Evolutionary conservation across 192 early-diverging fungal species (phyloP).

Genomic region (Piromyces sp.): DNA sequence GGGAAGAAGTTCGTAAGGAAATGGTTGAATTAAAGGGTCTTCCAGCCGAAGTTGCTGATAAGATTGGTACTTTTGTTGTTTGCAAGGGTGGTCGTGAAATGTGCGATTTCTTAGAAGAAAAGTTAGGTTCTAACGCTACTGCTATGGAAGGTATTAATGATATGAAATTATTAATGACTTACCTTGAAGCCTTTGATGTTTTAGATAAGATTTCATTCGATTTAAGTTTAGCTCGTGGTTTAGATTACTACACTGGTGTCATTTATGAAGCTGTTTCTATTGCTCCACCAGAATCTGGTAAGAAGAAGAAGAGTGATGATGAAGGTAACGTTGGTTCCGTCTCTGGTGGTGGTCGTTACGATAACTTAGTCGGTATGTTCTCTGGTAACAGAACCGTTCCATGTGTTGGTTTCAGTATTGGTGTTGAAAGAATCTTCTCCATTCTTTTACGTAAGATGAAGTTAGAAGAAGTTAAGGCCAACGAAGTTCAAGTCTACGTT

Average conservation of each 20-base stretch:
- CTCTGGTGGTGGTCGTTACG: slow-evolving; percentile 93
- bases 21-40: slow-evolving; percentile 90
- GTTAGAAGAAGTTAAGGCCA: slow-evolving; percentile 44
- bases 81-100: slow-evolving; percentile 48
- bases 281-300: slow-evolving; percentile 13
- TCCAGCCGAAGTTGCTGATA: slow-evolving; percentile 56
- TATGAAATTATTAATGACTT: slow-evolving; percentile 68
- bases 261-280: slow-evolving; percentile 83
- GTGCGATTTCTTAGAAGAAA: slow-evolving; percentile 34
- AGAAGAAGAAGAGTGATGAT: slow-evolving; percentile 4
- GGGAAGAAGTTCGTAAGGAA: slow-evolving; percentile 84
- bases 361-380: slow-evolving; percentile 94
- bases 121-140: slow-evolving; percentile 42
- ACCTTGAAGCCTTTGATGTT: slow-evolving; percentile 64
- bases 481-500: slow-evolving; percentile 71
- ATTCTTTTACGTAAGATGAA: slow-evolving; percentile 48
- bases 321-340: slow-evolving; percentile 77
- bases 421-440: slow-evolving; percentile 89
- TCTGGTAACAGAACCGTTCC: slow-evolving; percentile 59
- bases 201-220: slow-evolving; percentile 69
- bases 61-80: slow-evolving; percentile 83
- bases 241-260: slow-evolving; percentile 98
- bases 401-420: slow-evolving; percentile 88
- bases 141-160: slow-evolving; percentile 70
- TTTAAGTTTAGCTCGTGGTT: slow-evolving; percentile 82